These are phyloP conservation scores for Lunularia cruciata DNA, from an alignment of 225 moss, liverwort and hornwort species.

Conservation along the genomic window DNA sequence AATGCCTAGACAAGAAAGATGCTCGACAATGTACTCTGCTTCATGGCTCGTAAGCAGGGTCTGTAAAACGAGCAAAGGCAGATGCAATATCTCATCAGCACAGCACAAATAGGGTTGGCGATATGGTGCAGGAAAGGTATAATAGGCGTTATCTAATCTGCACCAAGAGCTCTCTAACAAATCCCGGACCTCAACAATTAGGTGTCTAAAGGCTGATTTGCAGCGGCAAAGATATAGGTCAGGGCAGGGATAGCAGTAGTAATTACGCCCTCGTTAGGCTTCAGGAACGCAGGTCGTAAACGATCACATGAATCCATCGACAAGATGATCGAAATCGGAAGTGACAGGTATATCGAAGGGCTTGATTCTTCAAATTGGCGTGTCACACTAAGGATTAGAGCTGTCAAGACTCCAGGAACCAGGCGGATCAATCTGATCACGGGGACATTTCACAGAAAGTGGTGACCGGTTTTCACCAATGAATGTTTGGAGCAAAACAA, in stretches of 20 bases:
- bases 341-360: no score
- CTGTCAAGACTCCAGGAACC: no score
- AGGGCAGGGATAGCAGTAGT: no score
- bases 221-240: neutral
- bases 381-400: no score
- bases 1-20: conserved; percentile 45
- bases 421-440: no score
- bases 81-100: neutral
- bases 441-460: no score
- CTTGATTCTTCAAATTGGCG: no score
- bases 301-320: conserved; percentile 24
- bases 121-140: neutral
- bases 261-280: conserved; percentile 63
- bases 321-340: neutral
- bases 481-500: no score
- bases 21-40: conserved; percentile 64
- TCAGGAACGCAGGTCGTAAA: conserved; percentile 55
- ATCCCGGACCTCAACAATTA: neutral
- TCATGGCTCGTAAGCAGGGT: conserved; percentile 69
- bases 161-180: neutral
- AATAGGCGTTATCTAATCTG: neutral
- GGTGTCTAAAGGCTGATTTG: neutral
- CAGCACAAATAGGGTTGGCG: neutral
- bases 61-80: conserved; percentile 28
- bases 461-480: no score